Base-by-base conservation (phyloP, 192 early-diverging fungal species). In the Allomyces macrogynus region DNA sequence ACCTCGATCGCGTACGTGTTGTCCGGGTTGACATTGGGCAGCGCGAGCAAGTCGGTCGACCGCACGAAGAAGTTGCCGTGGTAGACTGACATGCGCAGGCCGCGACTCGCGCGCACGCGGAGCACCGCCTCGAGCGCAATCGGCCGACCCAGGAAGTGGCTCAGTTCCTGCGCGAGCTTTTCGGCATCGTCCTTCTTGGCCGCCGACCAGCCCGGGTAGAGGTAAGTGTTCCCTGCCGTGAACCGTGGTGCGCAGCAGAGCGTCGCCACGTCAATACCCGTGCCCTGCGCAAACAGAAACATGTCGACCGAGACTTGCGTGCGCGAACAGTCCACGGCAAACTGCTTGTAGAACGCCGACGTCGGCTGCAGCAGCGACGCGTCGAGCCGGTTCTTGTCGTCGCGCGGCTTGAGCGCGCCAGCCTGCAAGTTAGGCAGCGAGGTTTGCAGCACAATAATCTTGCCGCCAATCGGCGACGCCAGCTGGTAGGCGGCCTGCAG, bases 61-160 rank as follows among this genome's bases (percentile, higher is more conserved):
- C 93, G 89, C 54, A 98, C 79, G 76, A 98, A 98, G 72, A 96
- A 96, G 84, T 95, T 93, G 16, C 95, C 95, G 62, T 98, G 91
- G 76, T 89, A 96, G 20, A 88, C 78, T 23, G 84, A 83, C 86
- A 95, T 90, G 43, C 84, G 76, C 43, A 67, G 26, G 1, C 92
- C 92, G 70, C 87, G 89, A 3, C 89, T 90, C 1, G 93, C 89
- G 64, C 95, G 84, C 9, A 98, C 83, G 40, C 95, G 80, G 71
- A 97, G 80, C 16, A 97, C 92, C 10, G 95, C 92, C 68, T 97
- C 95, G 44, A 95, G 74, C 1, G 84, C 92, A 63, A 92, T 76
- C 10, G 85, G 80, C 24, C 87, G 83, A 1, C 87, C 77, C 49
- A 97, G 77, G 66, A 88, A 86, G 64, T 86, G 85, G 1, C 78